phyloP scores from a whole-genome alignment of 805 yeast genomes.

The Myxozyma mucilagina region DNA sequence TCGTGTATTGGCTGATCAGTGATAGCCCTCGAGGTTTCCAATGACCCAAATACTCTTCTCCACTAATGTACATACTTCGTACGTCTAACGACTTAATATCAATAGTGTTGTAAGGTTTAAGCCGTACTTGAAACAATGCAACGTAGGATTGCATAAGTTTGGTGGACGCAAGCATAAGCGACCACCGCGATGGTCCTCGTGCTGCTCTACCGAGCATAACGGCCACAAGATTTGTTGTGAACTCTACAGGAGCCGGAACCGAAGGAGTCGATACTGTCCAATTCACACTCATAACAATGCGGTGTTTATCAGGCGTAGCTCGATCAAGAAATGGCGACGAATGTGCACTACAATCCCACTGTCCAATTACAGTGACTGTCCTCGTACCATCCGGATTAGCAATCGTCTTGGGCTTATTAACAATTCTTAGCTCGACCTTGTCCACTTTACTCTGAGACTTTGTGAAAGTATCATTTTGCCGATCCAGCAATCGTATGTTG shows the following conservation, averaged over 20 bases:
- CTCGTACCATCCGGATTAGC: conserved; percentile 34
- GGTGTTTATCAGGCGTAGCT: conserved; percentile 25
- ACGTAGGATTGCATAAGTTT: conserved; percentile 16
- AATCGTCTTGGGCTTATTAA: conserved; percentile 22
- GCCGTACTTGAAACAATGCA: conserved; percentile 22
- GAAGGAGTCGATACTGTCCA: conserved; percentile 28
- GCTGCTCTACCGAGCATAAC: conserved; percentile 17
- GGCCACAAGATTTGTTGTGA: conserved; percentile 22
- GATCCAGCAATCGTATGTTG: conserved; percentile 14
- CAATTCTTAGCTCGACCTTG: conserved; percentile 19
- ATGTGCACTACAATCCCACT: conserved; percentile 35
- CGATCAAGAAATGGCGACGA: conserved; percentile 21
- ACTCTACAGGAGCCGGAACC: conserved; percentile 21
- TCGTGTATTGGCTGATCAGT: conserved; percentile 16
- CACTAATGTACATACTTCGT: conserved; percentile 20
- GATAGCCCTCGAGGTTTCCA: conserved; percentile 28
- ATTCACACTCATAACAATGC: conserved; percentile 22
- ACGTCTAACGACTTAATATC: conserved; percentile 10
- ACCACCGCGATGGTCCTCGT: conserved; percentile 19
- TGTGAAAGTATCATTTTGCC: background rate
- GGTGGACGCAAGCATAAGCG: conserved; percentile 16
- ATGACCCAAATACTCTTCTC: conserved; percentile 25
- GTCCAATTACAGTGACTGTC: conserved; percentile 28
- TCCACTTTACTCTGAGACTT: conserved; percentile 13
- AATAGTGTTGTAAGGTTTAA: conserved; percentile 15